Conservation (phyloP, 148 eudicot species). For the Chenopodium suecicum region DNA sequence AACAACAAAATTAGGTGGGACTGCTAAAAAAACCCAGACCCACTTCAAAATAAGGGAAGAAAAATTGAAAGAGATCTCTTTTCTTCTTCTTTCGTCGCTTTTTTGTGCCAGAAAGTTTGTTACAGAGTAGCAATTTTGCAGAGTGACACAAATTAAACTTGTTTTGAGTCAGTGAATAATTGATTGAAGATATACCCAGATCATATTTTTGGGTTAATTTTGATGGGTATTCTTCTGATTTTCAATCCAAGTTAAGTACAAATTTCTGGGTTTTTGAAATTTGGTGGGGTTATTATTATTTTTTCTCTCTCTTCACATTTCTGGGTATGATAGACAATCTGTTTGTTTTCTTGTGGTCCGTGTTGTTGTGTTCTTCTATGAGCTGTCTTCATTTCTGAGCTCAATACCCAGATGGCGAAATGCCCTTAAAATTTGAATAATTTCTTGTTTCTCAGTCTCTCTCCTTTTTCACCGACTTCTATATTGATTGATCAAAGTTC, state of each 20-base stretch:
- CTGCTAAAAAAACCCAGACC: neutral
- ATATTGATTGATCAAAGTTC: neutral
- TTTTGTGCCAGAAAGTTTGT: neutral
- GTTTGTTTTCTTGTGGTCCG: slow-evolving; percentile 57
- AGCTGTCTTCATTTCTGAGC: slow-evolving; percentile 44
- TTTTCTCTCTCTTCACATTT: slow-evolving; percentile 25
- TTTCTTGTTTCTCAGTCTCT: slow-evolving; percentile 19
- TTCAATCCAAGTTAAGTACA: slow-evolving; percentile 18
- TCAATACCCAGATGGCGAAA: slow-evolving; percentile 56
- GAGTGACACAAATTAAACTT: neutral
- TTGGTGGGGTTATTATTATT: slow-evolving; percentile 3
- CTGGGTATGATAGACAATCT: slow-evolving; percentile 21
- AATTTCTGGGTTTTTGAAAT: neutral
- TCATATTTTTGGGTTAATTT: slow-evolving; percentile 44
- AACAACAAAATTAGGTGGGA: slow-evolving; percentile 10
- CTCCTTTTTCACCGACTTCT: slow-evolving; percentile 11
- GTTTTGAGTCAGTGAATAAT: slow-evolving; percentile 37
- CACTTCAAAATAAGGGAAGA: neutral
- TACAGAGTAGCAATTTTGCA: neutral
- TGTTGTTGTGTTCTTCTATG: slow-evolving; percentile 37
- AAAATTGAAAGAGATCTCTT: slow-evolving; percentile 10
- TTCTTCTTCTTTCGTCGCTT: neutral
- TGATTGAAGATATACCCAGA: slow-evolving; percentile 51
- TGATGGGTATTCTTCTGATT: slow-evolving; percentile 42
- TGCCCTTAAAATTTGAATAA: slow-evolving; percentile 41